Evolutionary conservation across 371 early-diverging fungal species (phyloP).

Genomic region (Apophysomyces variabilis): DNA sequence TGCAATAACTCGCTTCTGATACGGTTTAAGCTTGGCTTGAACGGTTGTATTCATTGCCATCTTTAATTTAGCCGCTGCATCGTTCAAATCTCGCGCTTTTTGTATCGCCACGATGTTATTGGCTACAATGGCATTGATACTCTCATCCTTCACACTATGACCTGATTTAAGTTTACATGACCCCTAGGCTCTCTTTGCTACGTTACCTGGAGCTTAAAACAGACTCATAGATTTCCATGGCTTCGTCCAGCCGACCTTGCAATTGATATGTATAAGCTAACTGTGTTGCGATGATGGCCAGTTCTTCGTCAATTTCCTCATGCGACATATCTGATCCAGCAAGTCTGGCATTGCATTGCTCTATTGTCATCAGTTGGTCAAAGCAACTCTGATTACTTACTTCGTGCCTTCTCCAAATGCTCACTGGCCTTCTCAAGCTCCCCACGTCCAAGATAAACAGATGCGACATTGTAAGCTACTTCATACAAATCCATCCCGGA

Average conservation of each 20-base stretch:
- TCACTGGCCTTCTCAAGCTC: constrained; percentile 54
- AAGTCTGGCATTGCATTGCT: constrained; percentile 39
- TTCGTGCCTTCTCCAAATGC: constrained; percentile 56
- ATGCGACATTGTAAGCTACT: constrained; percentile 73
- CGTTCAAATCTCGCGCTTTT: constrained; percentile 60
- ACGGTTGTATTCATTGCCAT: constrained; percentile 58
- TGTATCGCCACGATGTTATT: constrained; percentile 71
- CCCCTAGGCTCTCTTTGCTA: constrained; percentile 10
- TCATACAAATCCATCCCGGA: constrained; percentile 60
- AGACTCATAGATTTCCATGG: constrained; percentile 65
- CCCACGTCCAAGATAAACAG: constrained; percentile 60
- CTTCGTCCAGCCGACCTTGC: constrained; percentile 61
- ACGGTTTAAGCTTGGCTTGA: constrained; percentile 62
- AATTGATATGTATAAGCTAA: constrained; percentile 76
- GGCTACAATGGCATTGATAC: constrained; percentile 66
- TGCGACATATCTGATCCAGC: constrained; percentile 45
- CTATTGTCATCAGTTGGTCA: constrained; percentile 19
- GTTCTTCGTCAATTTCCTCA: constrained; percentile 73
- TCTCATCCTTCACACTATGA: constrained; percentile 42
- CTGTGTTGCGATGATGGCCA: constrained; percentile 71
- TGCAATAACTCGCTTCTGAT: constrained; percentile 69
- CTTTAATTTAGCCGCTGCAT: constrained; percentile 64
- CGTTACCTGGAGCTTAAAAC: constrained; percentile 67
- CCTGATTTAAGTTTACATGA: background rate
- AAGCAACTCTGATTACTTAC: constrained; percentile 39